Evolutionary conservation across 768 basidiomycete species (phyloP), one percentile per base, ranked within the genome.

Genomic region (Pulveroboletus sp.): DNA sequence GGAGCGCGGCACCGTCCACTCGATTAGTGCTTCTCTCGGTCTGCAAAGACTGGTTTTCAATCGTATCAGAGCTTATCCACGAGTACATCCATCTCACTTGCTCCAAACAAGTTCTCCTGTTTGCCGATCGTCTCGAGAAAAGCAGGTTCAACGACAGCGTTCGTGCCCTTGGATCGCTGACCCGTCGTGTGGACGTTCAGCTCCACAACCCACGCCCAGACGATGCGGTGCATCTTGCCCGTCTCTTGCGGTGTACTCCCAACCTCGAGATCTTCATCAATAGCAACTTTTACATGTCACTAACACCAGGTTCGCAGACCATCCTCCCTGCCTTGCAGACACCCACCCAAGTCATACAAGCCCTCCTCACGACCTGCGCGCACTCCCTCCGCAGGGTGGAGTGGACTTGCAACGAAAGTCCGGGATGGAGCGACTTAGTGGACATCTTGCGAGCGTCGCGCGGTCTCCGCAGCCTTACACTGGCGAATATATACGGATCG

Each of bases 351-450:
- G 64, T 76, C 18, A 58, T 75, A 14, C 57, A 61, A 32, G 67
- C 68, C 0, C 57, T 77, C 21, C 56, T 69, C 9, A 42, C 47
- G 2, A 59, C 68, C 9, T 71, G 69, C 27, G 58, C 65, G 3
- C 52, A 56, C 27, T 69, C 71, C n/a, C 63, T 78, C 11, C 69
- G 66, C 39, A 68, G 76, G 26, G 43, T 76, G 1, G 76, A 77
- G 52, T 78, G 76, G 75, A 71, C 64, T 8, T 68, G 71, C 18
- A 72, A 72, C 8, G 76, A 78, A 53, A 62, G 70, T 30, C 76
- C 76, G 0, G 64, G 66, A 0, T 75, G 71, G 59, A 47, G 58
- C 18, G 73, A 77, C 54, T 49, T 78, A 17, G 65, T 70, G 38
- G 47, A 57, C 35, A 51, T 78, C n/a, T 67, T 71, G 49, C 68